Percentiles rank a stretch among this genome's conserved stretches.
These are phyloP conservation scores for Kodamaea jinghongensis DNA, from an alignment of 805 yeast species.

Conservation along the genomic window DNA sequence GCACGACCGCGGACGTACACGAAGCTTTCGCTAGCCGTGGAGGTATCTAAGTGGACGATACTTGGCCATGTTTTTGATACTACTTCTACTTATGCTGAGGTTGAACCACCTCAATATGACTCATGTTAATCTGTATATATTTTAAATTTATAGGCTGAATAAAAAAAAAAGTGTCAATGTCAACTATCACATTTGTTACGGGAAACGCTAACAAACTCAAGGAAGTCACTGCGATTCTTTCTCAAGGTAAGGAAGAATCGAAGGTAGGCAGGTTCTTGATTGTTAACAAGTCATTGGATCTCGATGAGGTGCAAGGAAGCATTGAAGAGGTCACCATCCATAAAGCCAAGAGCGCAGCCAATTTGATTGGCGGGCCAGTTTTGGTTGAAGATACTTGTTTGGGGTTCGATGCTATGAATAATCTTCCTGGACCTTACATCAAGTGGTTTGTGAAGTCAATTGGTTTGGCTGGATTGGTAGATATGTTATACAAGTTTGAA, in stretches of 20 bases:
- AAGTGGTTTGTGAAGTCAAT: slow-evolving; percentile 85
- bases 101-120: not conserved
- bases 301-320: slow-evolving; percentile 90
- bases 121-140: not conserved
- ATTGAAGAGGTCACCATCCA: slow-evolving; percentile 76
- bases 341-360: slow-evolving; percentile 75
- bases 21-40: no score
- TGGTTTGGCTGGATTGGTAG: slow-evolving; percentile 75
- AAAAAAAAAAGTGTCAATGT: slow-evolving; percentile 9
- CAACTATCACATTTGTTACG: slow-evolving; percentile 65
- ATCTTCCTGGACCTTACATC: slow-evolving; percentile 90
- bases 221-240: slow-evolving; percentile 77
- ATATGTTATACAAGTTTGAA: slow-evolving; percentile 76
- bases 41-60: no score
- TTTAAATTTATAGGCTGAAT: no score
- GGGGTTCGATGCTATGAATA: slow-evolving; percentile 72
- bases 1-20: no score
- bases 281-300: slow-evolving; percentile 66
- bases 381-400: slow-evolving; percentile 94
- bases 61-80: no score
- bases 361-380: slow-evolving; percentile 68
- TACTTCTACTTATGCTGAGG: no score
- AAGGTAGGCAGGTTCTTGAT: slow-evolving; percentile 51
- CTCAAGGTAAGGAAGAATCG: slow-evolving; percentile 30
- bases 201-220: slow-evolving; percentile 86